Conservation (phyloP, 768 basidiomycete species). For the Leccinum imitatum region DNA sequence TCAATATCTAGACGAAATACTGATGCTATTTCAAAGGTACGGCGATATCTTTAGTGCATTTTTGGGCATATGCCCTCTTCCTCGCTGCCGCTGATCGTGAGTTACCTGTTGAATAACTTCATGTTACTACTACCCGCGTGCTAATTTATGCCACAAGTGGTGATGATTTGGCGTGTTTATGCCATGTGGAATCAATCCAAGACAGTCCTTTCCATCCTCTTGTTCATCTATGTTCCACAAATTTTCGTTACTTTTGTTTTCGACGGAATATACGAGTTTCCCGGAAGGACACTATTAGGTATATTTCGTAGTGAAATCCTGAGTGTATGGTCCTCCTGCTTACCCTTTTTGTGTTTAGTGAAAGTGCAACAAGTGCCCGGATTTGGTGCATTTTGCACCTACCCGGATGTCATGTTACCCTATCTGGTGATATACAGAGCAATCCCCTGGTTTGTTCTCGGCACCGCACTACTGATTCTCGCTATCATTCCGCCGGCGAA, state of each 20-base stretch:
- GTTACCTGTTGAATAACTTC: background rate
- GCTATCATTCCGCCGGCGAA: too few relatives aligned
- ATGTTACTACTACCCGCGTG: too few relatives aligned
- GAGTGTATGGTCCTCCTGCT: background rate
- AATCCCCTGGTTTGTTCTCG: too few relatives aligned
- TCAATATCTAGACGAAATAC: background rate
- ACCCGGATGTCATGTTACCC: too few relatives aligned
- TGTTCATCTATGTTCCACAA: background rate
- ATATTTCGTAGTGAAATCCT: background rate
- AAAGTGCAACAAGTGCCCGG: too few relatives aligned
- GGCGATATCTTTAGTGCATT: background rate
- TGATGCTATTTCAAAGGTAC: slow-evolving; percentile 1
- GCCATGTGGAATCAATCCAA: slow-evolving; percentile 12
- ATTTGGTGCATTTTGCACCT: too few relatives aligned
- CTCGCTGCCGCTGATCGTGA: slow-evolving; percentile 17
- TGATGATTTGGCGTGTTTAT: slow-evolving; percentile 10
- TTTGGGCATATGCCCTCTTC: slow-evolving; percentile 17
- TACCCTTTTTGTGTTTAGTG: too few relatives aligned
- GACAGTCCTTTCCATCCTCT: slow-evolving; percentile 5
- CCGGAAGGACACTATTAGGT: slow-evolving; percentile 5
- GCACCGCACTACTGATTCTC: too few relatives aligned
- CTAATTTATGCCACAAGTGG: slow-evolving; percentile 2
- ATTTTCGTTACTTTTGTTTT: background rate
- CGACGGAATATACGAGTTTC: slow-evolving; percentile 1
- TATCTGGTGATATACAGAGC: too few relatives aligned